phyloP scores from a whole-genome alignment of 2,329 filamentous ascomycete species.

The Aspergillus intermedius region DNA sequence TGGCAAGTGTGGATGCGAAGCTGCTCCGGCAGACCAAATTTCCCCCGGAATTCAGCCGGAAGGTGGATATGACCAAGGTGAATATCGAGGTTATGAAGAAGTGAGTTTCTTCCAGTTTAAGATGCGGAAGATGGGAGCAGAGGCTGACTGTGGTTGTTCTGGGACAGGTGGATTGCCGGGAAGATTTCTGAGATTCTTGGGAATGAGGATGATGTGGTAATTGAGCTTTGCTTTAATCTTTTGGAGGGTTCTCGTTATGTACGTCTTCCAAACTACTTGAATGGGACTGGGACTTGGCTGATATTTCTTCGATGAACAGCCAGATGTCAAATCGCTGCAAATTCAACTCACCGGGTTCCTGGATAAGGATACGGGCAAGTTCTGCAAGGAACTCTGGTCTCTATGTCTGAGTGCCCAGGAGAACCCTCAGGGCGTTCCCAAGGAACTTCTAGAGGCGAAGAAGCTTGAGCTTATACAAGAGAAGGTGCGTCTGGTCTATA shows the following conservation, averaged over 20 bases:
- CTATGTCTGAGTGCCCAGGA: conserved; percentile 83
- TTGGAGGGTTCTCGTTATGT: conserved; percentile 71
- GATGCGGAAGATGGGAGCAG: neutral
- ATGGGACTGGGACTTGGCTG: neutral
- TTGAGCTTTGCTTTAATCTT: conserved; percentile 68
- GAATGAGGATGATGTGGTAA: conserved; percentile 93
- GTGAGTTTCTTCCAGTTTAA: conserved; percentile 45
- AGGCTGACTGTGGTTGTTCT: conserved; percentile 5
- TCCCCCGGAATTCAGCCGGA: conserved; percentile 83
- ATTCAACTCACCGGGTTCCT: conserved; percentile 93
- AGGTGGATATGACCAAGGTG: conserved; percentile 96
- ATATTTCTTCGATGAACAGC: conserved; percentile 47
- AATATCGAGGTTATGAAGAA: conserved; percentile 98
- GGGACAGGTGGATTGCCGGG: conserved; percentile 80
- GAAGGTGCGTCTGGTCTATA: conserved; percentile 54
- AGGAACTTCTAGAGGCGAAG: conserved; percentile 91
- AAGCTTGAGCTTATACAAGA: conserved; percentile 91
- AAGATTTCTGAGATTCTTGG: conserved; percentile 81
- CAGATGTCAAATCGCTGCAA: conserved; percentile 90
- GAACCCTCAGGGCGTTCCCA: conserved; percentile 83
- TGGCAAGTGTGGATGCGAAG: conserved; percentile 85
- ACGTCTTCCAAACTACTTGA: conserved; percentile 32
- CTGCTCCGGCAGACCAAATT: conserved; percentile 88
- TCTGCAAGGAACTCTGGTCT: conserved; percentile 92
- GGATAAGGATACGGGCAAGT: conserved; percentile 79